Base-by-base conservation (phyloP, 2,329 filamentous ascomycete species). In the Mariannaea sp. region DNA sequence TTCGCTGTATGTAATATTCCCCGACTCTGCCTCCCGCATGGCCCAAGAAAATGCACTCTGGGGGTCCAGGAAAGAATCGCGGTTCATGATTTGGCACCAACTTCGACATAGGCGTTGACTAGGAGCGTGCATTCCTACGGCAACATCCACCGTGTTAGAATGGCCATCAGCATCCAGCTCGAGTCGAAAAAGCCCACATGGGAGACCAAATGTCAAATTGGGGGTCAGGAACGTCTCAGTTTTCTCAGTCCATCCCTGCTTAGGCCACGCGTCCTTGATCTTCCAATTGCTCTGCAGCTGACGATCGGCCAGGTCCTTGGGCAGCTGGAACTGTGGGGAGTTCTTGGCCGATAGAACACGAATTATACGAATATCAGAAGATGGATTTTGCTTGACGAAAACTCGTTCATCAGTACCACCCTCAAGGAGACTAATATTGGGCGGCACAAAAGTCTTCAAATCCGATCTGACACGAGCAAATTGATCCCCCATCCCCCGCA, bases 211-310 rank as follows among this genome's bases (percentile, higher is more conserved):
- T 39, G 44, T 36, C n/a, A 47, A 14, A 19, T 47, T 17, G 3
- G 17, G 44, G 9, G 44, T 47, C 24, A 38, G 44, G 5, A 47
- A 47, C 4, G 33, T 22, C 22, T 39, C 32, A 13, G 12, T 22
- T 7, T 13, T 12, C 13, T 47, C 44, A 7, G 9, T 9, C 44
- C 44, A 47, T 14, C 44, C 24, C 20, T 47, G 24, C 13, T 22
- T 47, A 29, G 44, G 44, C 44, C 44, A 47, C 4, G 44, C 44
- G 20, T 47, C 44, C 17, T 29, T 47, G 16, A 47, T 47, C 35
- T 38, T 47, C 44, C 44, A 47, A 27, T 22, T 19, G 8, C 12
- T 17, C 5, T 14, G 27, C 7, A 27, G 19, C n/a, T 47, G 33
- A 17, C 30, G 33, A n/a, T 27, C 26, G 12, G 7, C 26, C 3